Conservation (phyloP, 2,329 filamentous ascomycete species). For the Pleomassaria siparia region DNA sequence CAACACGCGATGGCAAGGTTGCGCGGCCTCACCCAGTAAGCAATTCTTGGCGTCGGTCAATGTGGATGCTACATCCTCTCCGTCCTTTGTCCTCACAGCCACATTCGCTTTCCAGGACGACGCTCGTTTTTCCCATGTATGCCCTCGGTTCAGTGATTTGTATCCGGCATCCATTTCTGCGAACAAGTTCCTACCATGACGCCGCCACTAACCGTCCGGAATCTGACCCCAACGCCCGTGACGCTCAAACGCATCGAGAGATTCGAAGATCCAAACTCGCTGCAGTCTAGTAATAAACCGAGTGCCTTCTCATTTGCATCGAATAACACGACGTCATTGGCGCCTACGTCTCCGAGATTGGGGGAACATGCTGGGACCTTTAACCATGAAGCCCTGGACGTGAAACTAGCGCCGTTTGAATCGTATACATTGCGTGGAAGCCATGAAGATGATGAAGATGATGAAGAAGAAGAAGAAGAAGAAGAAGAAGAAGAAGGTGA, state of each 20-base stretch:
- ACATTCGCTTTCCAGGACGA: not conserved
- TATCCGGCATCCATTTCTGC: not conserved
- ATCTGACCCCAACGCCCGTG: constrained; percentile 73
- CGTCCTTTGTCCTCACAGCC: not conserved
- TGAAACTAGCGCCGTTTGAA: constrained; percentile 69
- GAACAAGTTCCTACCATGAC: constrained; percentile 21
- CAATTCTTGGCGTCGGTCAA: not conserved
- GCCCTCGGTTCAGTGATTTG: not conserved
- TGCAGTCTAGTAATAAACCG: constrained; percentile 33
- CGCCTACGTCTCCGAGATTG: constrained; percentile 46
- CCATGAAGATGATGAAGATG: too few species aligned
- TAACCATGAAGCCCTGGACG: constrained; percentile 61
- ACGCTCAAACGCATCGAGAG: constrained; percentile 73
- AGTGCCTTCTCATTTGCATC: constrained; percentile 36
- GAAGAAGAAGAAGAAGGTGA: too few species aligned
- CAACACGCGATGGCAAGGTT: not conserved
- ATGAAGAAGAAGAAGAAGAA: too few species aligned
- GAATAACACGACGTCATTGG: constrained; percentile 21
- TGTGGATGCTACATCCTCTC: not conserved
- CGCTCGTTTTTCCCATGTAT: too few species aligned
- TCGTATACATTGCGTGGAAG: constrained; percentile 64
- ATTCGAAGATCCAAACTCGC: constrained; percentile 60
- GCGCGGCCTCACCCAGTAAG: not conserved
- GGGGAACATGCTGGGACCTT: constrained; percentile 62
- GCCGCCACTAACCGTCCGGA: constrained; percentile 72